These are phyloP conservation scores for Boletus rubroflammeus DNA, from an alignment of 768 basidiomycete genomes.

Conservation along the genomic window DNA sequence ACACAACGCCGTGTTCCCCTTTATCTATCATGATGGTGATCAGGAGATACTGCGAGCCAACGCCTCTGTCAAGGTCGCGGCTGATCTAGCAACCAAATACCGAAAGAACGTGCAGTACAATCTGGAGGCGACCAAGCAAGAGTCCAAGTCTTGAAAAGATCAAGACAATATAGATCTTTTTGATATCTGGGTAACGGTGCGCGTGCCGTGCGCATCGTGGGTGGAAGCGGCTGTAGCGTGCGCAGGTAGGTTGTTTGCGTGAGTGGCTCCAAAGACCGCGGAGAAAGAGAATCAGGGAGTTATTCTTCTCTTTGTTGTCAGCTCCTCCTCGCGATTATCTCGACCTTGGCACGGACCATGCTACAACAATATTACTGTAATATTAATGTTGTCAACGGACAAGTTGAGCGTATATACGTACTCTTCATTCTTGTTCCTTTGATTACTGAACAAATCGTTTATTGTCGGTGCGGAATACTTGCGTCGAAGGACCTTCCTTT, in stretches of 20 bases:
- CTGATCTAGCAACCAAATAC: conserved; percentile 84
- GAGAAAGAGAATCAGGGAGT: background rate
- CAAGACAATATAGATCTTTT: background rate
- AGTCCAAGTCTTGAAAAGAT: conserved; percentile 7
- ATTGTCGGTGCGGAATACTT: background rate
- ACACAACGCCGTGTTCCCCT: background rate
- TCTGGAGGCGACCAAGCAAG: conserved; percentile 62
- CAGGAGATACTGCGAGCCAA: conserved; percentile 83
- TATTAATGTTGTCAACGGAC: background rate
- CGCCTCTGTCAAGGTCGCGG: conserved; percentile 70
- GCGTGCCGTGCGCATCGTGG: background rate
- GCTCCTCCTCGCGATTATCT: background rate
- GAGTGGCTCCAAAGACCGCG: background rate
- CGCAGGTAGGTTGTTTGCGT: background rate
- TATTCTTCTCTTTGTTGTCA: background rate
- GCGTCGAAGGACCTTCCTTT: conserved; percentile 19
- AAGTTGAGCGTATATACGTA: background rate
- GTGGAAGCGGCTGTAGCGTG: background rate
- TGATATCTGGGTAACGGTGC: background rate
- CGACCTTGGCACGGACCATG: background rate
- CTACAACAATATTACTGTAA: no score
- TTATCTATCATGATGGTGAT: background rate
- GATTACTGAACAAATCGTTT: background rate
- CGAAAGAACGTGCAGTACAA: conserved; percentile 93
- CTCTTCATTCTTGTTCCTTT: background rate